A percentile compares a stretch with the other conserved stretches of the same genome.
phyloP scores from a whole-genome alignment of 495 filamentous ascomycete genomes.

The Penicillium cataractarum region DNA sequence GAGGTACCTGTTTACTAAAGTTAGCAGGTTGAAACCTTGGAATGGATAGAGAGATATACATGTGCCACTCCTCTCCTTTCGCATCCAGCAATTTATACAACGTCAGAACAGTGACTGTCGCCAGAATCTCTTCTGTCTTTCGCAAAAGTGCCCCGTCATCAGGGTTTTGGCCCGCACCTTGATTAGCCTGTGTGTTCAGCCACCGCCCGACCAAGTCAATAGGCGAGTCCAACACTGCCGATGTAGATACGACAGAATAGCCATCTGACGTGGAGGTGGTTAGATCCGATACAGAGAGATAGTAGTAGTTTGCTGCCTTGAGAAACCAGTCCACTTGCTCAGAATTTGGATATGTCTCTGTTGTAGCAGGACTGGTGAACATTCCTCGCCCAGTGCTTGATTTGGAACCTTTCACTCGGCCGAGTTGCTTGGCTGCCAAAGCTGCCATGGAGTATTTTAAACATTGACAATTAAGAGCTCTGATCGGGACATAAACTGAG shows the following conservation, averaged over 20 bases:
- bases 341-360: conserved; percentile 44
- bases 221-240: conserved; percentile 41
- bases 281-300: conserved; percentile 38
- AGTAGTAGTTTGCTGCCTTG: conserved; percentile 50
- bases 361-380: conserved; percentile 39
- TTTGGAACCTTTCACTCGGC: conserved; percentile 41
- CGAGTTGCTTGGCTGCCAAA: conserved; percentile 47
- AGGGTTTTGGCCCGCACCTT: conserved; percentile 11
- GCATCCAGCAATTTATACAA: conserved; percentile 41
- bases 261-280: conserved; percentile 33
- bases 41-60: conserved; percentile 26
- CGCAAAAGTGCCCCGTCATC: conserved; percentile 20
- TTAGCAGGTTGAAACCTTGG: background rate
- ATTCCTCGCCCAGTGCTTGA: conserved; percentile 26
- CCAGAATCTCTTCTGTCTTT: conserved; percentile 40
- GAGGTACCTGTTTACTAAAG: conserved; percentile 33
- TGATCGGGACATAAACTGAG: conserved; percentile 40
- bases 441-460: conserved; percentile 45
- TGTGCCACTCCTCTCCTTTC: conserved; percentile 41
- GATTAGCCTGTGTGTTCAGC: conserved; percentile 23
- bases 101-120: conserved; percentile 34
- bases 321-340: conserved; percentile 45
- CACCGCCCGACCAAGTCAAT: conserved; percentile 36
- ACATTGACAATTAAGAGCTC: conserved; percentile 37
- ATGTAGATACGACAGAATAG: conserved; percentile 40